Conservation (phyloP, 331 rosid genomes). For the Saraca asoca region DNA sequence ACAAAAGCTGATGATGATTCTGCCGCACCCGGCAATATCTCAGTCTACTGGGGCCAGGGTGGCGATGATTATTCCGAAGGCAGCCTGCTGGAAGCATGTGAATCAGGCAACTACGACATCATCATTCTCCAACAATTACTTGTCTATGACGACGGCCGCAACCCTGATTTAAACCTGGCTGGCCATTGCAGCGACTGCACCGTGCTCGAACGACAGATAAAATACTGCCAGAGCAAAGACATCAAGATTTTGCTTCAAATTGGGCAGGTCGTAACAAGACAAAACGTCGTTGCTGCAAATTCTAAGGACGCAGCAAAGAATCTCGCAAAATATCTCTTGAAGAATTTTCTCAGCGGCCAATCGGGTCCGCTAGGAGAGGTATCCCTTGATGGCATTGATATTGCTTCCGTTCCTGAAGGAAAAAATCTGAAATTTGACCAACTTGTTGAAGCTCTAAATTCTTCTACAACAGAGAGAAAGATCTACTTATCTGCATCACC, state of each 20-base stretch:
- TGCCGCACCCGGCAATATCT: too few relatives aligned
- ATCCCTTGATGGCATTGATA: constrained; percentile 39
- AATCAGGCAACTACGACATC: too few relatives aligned
- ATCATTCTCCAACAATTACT: too few relatives aligned
- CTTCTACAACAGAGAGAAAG: neutral
- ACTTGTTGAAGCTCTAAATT: constrained; percentile 29
- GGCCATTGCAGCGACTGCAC: constrained; percentile 15
- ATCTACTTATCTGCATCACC: constrained; percentile 42
- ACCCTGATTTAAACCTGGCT: constrained; percentile 25
- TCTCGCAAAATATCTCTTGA: too few relatives aligned
- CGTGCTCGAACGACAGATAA: constrained; percentile 29
- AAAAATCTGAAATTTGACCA: constrained; percentile 29
- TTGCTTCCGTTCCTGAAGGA: constrained; percentile 29
- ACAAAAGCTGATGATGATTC: too few relatives aligned
- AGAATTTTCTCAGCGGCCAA: too few relatives aligned
- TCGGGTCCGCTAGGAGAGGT: constrained; percentile 37
- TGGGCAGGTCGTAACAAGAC: constrained; percentile 14
- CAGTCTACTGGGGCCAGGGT: too few relatives aligned
- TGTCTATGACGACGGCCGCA: constrained; percentile 24
- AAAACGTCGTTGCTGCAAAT: neutral
- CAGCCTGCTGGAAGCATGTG: too few relatives aligned
- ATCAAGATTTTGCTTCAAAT: constrained; percentile 44
- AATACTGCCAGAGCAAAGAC: constrained; percentile 37
- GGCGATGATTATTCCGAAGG: too few relatives aligned
- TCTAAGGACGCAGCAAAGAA: constrained; percentile 13